Conservation (phyloP, 495 filamentous ascomycete genomes). For the Hypoxylon lienhwacheense region DNA sequence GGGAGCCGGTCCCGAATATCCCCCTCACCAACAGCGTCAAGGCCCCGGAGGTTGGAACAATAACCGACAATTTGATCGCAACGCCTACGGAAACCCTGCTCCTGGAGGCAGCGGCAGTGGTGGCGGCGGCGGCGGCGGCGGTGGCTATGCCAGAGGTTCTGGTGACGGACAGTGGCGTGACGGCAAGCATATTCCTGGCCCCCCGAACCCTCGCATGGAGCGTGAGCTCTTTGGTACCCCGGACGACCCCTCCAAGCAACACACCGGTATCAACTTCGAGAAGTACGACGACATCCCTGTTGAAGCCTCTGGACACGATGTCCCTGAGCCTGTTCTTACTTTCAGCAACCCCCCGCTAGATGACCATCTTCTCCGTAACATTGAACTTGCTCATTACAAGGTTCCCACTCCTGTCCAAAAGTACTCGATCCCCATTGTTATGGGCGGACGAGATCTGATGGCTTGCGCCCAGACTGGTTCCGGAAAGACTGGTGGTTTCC, state of each 20-base stretch:
- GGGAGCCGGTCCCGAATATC: slow-evolving; percentile 32
- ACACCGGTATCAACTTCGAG: slow-evolving; percentile 98
- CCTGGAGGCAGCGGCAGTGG: slow-evolving; percentile 45
- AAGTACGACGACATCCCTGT: slow-evolving; percentile 99
- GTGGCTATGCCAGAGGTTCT: slow-evolving; percentile 66
- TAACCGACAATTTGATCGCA: slow-evolving; percentile 51
- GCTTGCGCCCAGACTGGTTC: slow-evolving; percentile 99
- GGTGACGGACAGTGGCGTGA: slow-evolving; percentile 96
- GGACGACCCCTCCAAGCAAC: slow-evolving; percentile 92
- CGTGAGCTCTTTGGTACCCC: slow-evolving; percentile 93
- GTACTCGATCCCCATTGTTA: slow-evolving; percentile 97
- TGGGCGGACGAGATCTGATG: slow-evolving; percentile 96
- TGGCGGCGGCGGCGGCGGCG: slow-evolving; percentile 59
- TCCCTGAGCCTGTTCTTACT: slow-evolving; percentile 84
- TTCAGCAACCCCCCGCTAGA: slow-evolving; percentile 96
- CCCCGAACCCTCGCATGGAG: slow-evolving; percentile 83
- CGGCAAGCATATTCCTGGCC: slow-evolving; percentile 92
- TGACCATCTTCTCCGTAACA: slow-evolving; percentile 87
- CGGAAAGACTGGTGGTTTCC: slow-evolving; percentile 98
- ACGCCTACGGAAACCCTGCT: slow-evolving; percentile 71
- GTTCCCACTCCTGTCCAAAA: slow-evolving; percentile 96
- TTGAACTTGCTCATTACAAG: slow-evolving; percentile 89
- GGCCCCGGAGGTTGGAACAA: slow-evolving; percentile 37
- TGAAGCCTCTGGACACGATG: slow-evolving; percentile 90
- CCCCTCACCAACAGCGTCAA: slow-evolving; percentile 32